Evolutionary conservation across 768 basidiomycete genomes (phyloP).

Genomic region (Serendipita sp.): DNA sequence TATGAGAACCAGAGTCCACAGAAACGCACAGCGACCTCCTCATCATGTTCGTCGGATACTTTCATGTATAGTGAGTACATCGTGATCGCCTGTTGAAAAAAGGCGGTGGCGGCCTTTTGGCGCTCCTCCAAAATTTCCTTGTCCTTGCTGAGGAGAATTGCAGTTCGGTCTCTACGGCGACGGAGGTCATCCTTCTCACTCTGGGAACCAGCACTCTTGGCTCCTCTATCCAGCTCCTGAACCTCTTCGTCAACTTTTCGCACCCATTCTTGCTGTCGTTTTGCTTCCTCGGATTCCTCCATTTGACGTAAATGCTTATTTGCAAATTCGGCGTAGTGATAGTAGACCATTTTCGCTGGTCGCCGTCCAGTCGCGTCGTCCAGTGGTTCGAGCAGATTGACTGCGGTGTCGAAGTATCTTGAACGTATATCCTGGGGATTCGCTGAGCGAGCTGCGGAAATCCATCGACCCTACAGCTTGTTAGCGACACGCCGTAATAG

Average conservation of each 20-base stretch:
- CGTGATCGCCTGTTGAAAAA: conserved; percentile 58
- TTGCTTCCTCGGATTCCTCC: conserved; percentile 48
- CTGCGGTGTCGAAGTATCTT: conserved; percentile 56
- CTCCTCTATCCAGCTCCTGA: conserved; percentile 35
- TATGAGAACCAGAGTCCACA: conserved; percentile 88
- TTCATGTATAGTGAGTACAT: conserved; percentile 75
- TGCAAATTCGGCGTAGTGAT: conserved; percentile 77
- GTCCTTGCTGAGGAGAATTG: conserved; percentile 39
- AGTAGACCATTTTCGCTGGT: conserved; percentile 35
- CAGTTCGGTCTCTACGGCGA: conserved; percentile 29
- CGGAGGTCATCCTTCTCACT: conserved; percentile 20
- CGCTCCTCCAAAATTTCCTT: conserved; percentile 28
- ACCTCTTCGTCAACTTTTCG: conserved; percentile 52
- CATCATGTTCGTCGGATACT: conserved; percentile 56
- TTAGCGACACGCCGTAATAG: not conserved
- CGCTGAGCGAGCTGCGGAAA: conserved; percentile 67
- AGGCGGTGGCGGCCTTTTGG: conserved; percentile 33
- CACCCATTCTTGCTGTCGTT: conserved; percentile 35
- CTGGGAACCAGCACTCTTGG: conserved; percentile 11
- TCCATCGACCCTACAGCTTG: conserved; percentile 67
- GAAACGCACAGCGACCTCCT: conserved; percentile 62
- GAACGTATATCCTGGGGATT: conserved; percentile 56
- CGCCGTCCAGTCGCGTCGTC: conserved; percentile 13
- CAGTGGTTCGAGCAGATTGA: conserved; percentile 18
- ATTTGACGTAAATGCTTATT: conserved; percentile 72